A percentile compares a stretch with the other conserved stretches of the same genome.
Evolutionary conservation across 2,329 filamentous ascomycete species (phyloP).

Genomic region (Aureobasidium sp.): DNA sequence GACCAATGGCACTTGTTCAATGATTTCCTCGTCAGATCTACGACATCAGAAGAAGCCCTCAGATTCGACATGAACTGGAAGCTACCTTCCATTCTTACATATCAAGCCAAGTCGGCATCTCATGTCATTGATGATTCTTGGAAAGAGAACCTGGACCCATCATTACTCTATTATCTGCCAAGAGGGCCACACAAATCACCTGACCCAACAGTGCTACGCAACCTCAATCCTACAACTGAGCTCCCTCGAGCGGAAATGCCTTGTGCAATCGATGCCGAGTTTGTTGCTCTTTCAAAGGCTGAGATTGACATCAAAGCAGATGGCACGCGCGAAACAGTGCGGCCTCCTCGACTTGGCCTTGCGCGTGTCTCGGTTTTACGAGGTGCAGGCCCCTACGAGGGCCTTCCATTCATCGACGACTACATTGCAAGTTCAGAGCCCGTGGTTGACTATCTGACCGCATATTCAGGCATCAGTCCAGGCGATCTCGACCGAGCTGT

Average conservation of each 20-base stretch:
- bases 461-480: conserved; percentile 83
- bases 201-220: conserved; percentile 52
- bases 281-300: conserved; percentile 84
- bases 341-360: conserved; percentile 82
- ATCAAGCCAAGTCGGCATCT: conserved; percentile 73
- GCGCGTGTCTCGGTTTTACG: conserved; percentile 89
- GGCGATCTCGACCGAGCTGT: conserved; percentile 74
- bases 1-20: conserved; percentile 95
- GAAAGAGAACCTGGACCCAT: conserved; percentile 78
- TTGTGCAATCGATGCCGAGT: conserved; percentile 90
- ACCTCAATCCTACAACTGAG: conserved; percentile 55
- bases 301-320: conserved; percentile 96
- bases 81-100: conserved; percentile 77
- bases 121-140: conserved; percentile 79
- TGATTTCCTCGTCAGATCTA: conserved; percentile 82
- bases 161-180: conserved; percentile 59
- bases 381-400: conserved; percentile 69
- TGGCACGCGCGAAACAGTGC: conserved; percentile 83
- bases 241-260: conserved; percentile 59
- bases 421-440: conserved; percentile 89
- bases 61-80: conserved; percentile 92
- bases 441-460: conserved; percentile 91
- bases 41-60: conserved; percentile 75
- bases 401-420: conserved; percentile 88
- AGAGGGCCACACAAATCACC: conserved; percentile 31